Evolutionary conservation across 139 green algal genomes (phyloP), one percentile per base, ranked within the genome.

Genomic region (Tetraselmis chui): DNA sequence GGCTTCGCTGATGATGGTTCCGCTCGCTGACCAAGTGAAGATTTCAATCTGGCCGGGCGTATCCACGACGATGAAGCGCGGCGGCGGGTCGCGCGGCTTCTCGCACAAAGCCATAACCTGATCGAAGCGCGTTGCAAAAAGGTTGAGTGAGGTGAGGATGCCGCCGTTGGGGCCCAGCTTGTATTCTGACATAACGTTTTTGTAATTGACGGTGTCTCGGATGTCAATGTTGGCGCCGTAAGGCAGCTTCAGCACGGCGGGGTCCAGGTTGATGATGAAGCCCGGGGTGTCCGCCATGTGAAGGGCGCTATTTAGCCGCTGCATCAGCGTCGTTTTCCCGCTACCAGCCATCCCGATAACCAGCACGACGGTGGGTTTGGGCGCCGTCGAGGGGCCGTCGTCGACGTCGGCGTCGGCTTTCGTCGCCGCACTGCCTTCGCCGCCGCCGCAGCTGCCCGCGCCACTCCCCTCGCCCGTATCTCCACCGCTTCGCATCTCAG

Each of bases 21-120:
- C 93, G 22, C 88, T 95, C 1, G 95, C 96, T 1, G 88, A 95
- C 97, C 97, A 99, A 0, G 97, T 99, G 92, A 99, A 99, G 83
- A 99, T 98, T 88, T 99, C 97, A 29, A 99, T 99, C 88, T 99
- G 96, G 0, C 96, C 96, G 0, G 97, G 96, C 0, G 97, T 99
- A 91, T 99, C 97, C 1, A 93, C 92, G 1, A 99, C 82, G 23
- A 99, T 89, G 84, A 94, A 95, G 31, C 94, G 77, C 22, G 96
- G 89, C 1, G 91, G 91, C 0, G 94, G 94, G 29, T 94, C 88
- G 23, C 94, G 89, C n/a, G 82, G 79, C 86, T 96, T 95, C 79
- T 96, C 92, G 11, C 86, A 91, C 59, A 98, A 89, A 25, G 85
- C 74, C 18, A 98, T 91, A 11, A 98, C 94, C 93, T 96, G 83